A percentile compares a stretch with the other conserved stretches of the same genome.
Evolutionary conservation across 169 alveolate genomes (phyloP).

Genomic region (Pseudocohnilembus persalinus): DNA sequence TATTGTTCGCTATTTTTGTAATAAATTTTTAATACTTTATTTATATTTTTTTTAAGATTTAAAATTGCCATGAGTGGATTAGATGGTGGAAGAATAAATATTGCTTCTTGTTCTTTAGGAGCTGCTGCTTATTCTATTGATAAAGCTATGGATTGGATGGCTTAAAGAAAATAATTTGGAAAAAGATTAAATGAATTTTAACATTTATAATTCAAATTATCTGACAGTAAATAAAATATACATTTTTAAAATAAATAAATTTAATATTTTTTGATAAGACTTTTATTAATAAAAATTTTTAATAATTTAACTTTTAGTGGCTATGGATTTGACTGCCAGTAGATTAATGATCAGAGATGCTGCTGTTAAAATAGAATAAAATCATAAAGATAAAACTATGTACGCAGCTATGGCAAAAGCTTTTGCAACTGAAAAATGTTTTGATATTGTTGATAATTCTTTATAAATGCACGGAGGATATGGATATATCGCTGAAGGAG

Average conservation of each 20-base stretch:
- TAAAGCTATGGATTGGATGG: slow-evolving; percentile 57
- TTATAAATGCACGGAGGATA: slow-evolving; percentile 80
- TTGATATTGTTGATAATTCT: slow-evolving; percentile 62
- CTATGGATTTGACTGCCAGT: slow-evolving; percentile 61
- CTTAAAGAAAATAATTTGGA: slow-evolving; percentile 70
- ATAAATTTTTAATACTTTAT: no score
- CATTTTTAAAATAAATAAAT: not conserved
- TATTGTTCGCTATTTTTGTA: no score
- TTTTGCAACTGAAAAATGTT: slow-evolving; percentile 74
- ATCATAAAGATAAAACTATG: slow-evolving; percentile 53
- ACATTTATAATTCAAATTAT: slow-evolving; percentile 63
- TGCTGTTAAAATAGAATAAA: slow-evolving; percentile 59
- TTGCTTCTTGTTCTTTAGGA: slow-evolving; percentile 73
- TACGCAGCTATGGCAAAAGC: slow-evolving; percentile 77
- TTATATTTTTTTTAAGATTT: no score
- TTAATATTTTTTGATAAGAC: no score
- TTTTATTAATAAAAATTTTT: no score
- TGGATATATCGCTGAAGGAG: slow-evolving; percentile 64
- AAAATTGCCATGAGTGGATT: slow-evolving; percentile 80
- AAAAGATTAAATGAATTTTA: slow-evolving; percentile 52
- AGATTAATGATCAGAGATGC: slow-evolving; percentile 76
- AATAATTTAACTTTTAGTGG: slow-evolving; percentile 33
- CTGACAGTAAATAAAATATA: slow-evolving; percentile 31
- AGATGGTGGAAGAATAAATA: slow-evolving; percentile 81
- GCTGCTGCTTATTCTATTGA: slow-evolving; percentile 72